Percentiles rank a stretch among this genome's conserved stretches.
Evolutionary conservation across 2,329 filamentous ascomycete species (phyloP).

Genomic region (Pyrenophora teres): DNA sequence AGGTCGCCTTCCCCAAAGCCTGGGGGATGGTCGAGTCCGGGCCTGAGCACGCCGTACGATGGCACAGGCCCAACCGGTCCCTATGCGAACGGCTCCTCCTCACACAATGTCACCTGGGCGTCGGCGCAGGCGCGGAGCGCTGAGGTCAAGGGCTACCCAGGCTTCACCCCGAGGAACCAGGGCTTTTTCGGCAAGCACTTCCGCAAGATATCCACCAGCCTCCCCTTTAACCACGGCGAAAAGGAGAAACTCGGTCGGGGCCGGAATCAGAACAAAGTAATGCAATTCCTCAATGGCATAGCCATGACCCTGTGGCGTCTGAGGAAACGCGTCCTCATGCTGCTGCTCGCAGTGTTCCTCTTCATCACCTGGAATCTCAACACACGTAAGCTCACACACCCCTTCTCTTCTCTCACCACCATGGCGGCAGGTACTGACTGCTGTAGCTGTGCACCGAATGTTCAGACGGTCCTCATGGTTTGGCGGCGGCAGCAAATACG

Average conservation of each 20-base stretch:
- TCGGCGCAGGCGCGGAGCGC: conserved; percentile 78
- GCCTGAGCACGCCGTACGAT: conserved; percentile 67
- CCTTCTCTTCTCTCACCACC: neutral
- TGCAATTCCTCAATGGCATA: conserved; percentile 44
- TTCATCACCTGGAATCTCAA: conserved; percentile 68
- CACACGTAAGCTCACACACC: conserved; percentile 67
- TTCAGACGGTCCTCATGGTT: conserved; percentile 75
- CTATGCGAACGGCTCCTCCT: conserved; percentile 54
- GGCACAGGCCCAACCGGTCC: conserved; percentile 72
- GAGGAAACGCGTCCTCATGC: conserved; percentile 66
- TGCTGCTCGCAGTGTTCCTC: conserved; percentile 64
- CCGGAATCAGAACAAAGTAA: conserved; percentile 46
- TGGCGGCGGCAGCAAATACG: conserved; percentile 88
- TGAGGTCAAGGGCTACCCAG: conserved; percentile 74
- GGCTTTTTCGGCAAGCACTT: conserved; percentile 88
- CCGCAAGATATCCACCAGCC: conserved; percentile 75
- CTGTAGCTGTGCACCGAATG: conserved; percentile 58
- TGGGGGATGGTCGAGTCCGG: conserved; percentile 87
- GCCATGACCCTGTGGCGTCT: conserved; percentile 65
- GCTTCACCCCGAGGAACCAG: conserved; percentile 78
- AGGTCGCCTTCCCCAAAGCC: conserved; percentile 85
- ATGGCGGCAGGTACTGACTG: conserved; percentile 12
- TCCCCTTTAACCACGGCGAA: conserved; percentile 72
- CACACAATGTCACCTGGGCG: conserved; percentile 74
- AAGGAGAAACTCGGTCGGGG: conserved; percentile 76